Conservation (phyloP, 192 early-diverging fungal genomes). For the Kickxella alabastrina region DNA sequence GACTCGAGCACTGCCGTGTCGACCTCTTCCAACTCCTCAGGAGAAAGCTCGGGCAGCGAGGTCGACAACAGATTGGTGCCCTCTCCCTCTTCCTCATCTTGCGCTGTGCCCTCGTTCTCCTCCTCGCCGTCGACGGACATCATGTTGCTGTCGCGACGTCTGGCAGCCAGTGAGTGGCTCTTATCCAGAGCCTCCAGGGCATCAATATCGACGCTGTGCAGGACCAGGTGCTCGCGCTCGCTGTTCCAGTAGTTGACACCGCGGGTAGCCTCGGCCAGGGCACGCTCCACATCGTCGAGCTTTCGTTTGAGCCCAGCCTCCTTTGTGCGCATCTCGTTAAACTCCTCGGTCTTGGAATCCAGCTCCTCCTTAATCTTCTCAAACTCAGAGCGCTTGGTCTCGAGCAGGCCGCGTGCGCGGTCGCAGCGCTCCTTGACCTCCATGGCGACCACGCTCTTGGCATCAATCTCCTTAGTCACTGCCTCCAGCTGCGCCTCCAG, state of each 20-base stretch:
- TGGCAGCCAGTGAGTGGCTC: background rate
- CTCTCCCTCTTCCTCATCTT: conserved; percentile 39
- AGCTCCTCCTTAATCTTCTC: conserved; percentile 63
- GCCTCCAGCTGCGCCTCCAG: conserved; percentile 60
- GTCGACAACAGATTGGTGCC: background rate
- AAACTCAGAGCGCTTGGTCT: conserved; percentile 66
- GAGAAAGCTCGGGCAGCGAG: conserved; percentile 54
- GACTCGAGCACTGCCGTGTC: conserved; percentile 63
- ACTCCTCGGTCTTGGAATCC: conserved; percentile 60
- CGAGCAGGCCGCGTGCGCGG: conserved; percentile 45
- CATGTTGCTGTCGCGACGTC: background rate
- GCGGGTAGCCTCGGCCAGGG: conserved; percentile 50
- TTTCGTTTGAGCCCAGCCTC: conserved; percentile 67
- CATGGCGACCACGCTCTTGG: conserved; percentile 52
- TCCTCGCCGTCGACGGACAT: conserved; percentile 32
- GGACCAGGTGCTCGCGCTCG: conserved; percentile 56
- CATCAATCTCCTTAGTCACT: conserved; percentile 59
- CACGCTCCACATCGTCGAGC: conserved; percentile 63
- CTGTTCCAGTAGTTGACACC: conserved; percentile 53
- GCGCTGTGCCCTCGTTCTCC: conserved; percentile 17
- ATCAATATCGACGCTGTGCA: conserved; percentile 48
- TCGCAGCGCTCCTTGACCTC: conserved; percentile 47
- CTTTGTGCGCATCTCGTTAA: conserved; percentile 62
- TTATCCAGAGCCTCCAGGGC: conserved; percentile 9
- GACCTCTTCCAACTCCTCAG: conserved; percentile 62